phyloP scores from a whole-genome alignment of 2,329 filamentous ascomycete genomes.

The Aspergillus uvarum region DNA sequence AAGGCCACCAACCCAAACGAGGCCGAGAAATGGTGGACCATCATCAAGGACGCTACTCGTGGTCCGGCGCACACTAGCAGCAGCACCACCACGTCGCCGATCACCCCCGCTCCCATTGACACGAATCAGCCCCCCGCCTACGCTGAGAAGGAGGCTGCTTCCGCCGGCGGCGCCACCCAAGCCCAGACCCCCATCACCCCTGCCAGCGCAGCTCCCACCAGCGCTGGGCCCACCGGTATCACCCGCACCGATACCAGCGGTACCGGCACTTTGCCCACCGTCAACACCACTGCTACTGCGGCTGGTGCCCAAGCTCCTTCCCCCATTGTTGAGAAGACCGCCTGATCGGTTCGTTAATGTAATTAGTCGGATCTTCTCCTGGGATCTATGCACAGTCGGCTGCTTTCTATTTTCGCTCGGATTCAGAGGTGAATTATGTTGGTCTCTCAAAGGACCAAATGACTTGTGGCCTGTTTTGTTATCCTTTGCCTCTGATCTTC shows the following conservation, averaged over 20 bases:
- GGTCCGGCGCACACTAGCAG: slow-evolving; percentile 8
- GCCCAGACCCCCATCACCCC: slow-evolving; percentile 11
- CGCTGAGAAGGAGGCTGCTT: slow-evolving; percentile 23
- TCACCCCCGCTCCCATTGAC: slow-evolving; percentile 15
- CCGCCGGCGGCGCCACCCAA: not conserved
- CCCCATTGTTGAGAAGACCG: not conserved
- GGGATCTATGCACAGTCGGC: too few species aligned
- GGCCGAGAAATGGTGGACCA: slow-evolving; percentile 79
- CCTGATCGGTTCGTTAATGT: not conserved
- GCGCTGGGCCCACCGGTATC: not conserved
- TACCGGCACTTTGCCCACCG: not conserved
- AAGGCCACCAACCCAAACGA: slow-evolving; percentile 80
- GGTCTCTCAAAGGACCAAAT: too few species aligned
- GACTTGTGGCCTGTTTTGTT: too few species aligned
- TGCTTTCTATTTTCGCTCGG: too few species aligned
- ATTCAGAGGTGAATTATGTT: too few species aligned
- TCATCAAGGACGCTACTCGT: slow-evolving; percentile 54
- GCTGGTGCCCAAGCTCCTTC: not conserved
- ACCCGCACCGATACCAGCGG: slow-evolving; percentile 12
- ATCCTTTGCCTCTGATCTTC: too few species aligned
- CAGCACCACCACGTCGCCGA: slow-evolving; percentile 6
- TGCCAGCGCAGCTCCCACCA: not conserved
- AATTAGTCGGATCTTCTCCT: too few species aligned
- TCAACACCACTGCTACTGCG: slow-evolving; percentile 3
- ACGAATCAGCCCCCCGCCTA: slow-evolving; percentile 26